Evolutionary conservation across 1,139 yeast genomes (phyloP).

Genomic region (Scheffersomyces lignicola): DNA sequence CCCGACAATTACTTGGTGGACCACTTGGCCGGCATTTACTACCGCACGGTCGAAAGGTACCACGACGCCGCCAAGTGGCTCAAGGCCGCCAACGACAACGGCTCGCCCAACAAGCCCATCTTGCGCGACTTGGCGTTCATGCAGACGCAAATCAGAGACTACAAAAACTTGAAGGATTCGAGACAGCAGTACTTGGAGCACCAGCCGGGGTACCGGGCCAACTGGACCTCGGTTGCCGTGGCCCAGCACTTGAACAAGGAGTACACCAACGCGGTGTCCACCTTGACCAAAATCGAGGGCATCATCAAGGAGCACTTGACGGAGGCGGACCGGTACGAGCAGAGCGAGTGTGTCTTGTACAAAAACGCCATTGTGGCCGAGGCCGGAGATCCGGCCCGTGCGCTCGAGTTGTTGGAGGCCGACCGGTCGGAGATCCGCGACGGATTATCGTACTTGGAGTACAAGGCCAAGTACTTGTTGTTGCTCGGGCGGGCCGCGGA

Average conservation of each 20-base stretch:
- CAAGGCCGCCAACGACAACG: slow-evolving; percentile 73
- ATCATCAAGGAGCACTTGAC: slow-evolving; percentile 67
- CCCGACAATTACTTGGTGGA: slow-evolving; percentile 66
- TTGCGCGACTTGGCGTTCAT: slow-evolving; percentile 79
- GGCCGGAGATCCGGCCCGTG: slow-evolving; percentile 62
- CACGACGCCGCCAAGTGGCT: slow-evolving; percentile 80
- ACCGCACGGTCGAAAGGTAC: slow-evolving; percentile 69
- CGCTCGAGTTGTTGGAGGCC: slow-evolving; percentile 59
- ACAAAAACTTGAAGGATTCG: slow-evolving; percentile 57
- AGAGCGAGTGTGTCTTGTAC: slow-evolving; percentile 77
- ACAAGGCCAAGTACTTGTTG: slow-evolving; percentile 60
- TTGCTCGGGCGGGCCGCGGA: slow-evolving; percentile 47
- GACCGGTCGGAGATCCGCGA: slow-evolving; percentile 61
- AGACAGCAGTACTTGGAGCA: slow-evolving; percentile 71
- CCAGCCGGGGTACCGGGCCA: slow-evolving; percentile 83
- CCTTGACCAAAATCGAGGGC: slow-evolving; percentile 72
- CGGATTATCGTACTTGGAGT: slow-evolving; percentile 61
- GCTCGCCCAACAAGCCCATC: slow-evolving; percentile 76
- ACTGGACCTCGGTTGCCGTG: slow-evolving; percentile 88
- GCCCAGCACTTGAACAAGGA: slow-evolving; percentile 81
- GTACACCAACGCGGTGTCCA: slow-evolving; percentile 64
- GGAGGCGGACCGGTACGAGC: slow-evolving; percentile 70
- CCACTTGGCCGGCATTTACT: slow-evolving; percentile 85
- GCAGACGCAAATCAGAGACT: slow-evolving; percentile 81
- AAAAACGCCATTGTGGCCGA: slow-evolving; percentile 67